Base-by-base conservation (phyloP, 805 yeast genomes). In the Candida ipomoeae region DNA sequence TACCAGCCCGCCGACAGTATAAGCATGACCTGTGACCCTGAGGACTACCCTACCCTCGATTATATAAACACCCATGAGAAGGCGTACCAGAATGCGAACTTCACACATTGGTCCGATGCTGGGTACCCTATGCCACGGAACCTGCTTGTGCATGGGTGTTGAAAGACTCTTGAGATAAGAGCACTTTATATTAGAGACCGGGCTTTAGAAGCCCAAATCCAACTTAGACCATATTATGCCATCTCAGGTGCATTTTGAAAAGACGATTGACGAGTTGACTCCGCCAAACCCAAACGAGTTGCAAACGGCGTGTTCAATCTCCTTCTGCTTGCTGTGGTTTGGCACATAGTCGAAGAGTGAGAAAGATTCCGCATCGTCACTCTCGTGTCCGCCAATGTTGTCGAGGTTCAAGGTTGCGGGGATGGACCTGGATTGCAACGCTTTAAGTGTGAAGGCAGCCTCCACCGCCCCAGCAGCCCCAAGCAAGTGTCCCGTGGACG, bases 271-370 rank as follows among this genome's bases (percentile, higher is more conserved):
- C 6, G 95, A 85, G 66, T 94, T 94, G 5, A 95, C 89, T 7
- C 99, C 99, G 6, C 99, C 99, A 70, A 94, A 94, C 0, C 99
- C 99, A 69, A 95, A 92, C 59, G 97, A 89, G 62, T 94, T 94
- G 44, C 89, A 81, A 58, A 94, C 54, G 0, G 92, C 97, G 55
- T 79, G 75, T 3, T 77, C 60, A 3, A 87, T 63, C 2, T 65
- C 59, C 21, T 65, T 71, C 13, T 57, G 46, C 40, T 70, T 61
- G 8, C 86, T 73, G 11, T 60, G 55, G 33, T 79, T 69, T 1
- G 80, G 77, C 6, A 85, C 84, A 58, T 85, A 86, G 62, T 87
- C 83, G 48, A 72, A 69, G 51, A 80, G 73, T 2, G 69, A 64
- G 55, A 80, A 80, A 33, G 68, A 69, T 2, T 59, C 68, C 1